phyloP scores from a whole-genome alignment of 805 yeast genomes.

The Metschnikowia shivogae region DNA sequence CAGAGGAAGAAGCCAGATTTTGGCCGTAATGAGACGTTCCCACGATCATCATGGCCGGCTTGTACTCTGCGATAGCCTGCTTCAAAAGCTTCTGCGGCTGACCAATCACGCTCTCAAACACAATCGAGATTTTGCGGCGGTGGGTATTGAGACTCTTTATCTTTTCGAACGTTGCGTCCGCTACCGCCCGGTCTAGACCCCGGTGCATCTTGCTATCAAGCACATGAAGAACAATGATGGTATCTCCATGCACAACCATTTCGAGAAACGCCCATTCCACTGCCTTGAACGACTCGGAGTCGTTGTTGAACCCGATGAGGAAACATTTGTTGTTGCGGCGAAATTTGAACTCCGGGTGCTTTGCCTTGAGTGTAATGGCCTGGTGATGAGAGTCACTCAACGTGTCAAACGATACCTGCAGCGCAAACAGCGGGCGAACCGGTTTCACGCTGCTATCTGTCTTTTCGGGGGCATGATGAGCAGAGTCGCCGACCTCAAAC shows the following conservation, averaged over 20 bases:
- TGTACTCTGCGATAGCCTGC: constrained; percentile 38
- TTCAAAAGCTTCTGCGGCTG: constrained; percentile 37
- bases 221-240: constrained; percentile 39
- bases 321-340: constrained; percentile 43
- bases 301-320: constrained; percentile 37
- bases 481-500: background rate
- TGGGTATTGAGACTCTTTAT: constrained; percentile 35
- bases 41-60: constrained; percentile 44
- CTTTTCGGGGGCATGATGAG: background rate
- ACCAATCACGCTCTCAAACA: constrained; percentile 40
- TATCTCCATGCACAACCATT: constrained; percentile 41
- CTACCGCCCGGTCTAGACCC: constrained; percentile 27
- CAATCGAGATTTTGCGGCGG: constrained; percentile 34
- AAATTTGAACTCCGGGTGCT: constrained; percentile 41
- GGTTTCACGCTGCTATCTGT: background rate
- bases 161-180: constrained; percentile 25
- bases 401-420: constrained; percentile 42
- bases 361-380: constrained; percentile 38
- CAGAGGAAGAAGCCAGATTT: constrained; percentile 5
- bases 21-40: constrained; percentile 36
- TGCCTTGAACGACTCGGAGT: constrained; percentile 35
- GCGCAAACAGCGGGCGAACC: constrained; percentile 24
- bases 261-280: constrained; percentile 44
- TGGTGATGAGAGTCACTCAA: constrained; percentile 28
- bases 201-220: constrained; percentile 32